These are phyloP conservation scores for Pyricularia grisea DNA, from an alignment of 2,329 filamentous ascomycete genomes.

Conservation along the genomic window DNA sequence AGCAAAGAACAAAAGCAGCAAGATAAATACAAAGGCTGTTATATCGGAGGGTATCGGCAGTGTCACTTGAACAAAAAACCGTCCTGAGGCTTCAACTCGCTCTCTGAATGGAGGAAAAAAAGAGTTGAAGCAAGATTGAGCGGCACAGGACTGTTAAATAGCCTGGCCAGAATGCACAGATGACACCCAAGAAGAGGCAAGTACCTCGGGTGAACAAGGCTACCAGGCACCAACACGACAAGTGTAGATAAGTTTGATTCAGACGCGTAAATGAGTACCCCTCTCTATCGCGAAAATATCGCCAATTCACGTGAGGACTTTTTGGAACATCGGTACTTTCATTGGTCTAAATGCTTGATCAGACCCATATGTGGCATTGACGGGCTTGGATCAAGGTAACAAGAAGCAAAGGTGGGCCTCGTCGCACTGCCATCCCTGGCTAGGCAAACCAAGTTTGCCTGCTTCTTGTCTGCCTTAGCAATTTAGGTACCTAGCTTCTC, in stretches of 20 bases:
- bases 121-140: neutral
- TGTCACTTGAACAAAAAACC: slow-evolving; percentile 1
- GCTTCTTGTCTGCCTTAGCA: neutral
- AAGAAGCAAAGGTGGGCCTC: neutral
- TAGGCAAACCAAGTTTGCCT: neutral
- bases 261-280: neutral
- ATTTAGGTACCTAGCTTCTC: neutral
- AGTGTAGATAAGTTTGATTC: neutral
- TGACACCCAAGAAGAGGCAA: slow-evolving; percentile 8
- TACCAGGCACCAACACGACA: slow-evolving; percentile 5
- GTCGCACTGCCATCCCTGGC: neutral
- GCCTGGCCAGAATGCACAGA: neutral
- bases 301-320: neutral
- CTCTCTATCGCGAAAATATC: neutral
- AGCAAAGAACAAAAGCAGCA: neutral
- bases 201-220: slow-evolving; percentile 7
- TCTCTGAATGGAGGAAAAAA: neutral
- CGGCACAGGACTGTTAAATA: slow-evolving; percentile 2
- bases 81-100: neutral
- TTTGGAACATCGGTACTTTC: neutral
- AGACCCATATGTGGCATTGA: neutral
- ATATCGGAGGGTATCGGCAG: neutral
- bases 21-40: neutral
- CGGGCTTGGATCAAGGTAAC: neutral
- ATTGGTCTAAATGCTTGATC: neutral